Evolutionary conservation across 768 basidiomycete species (phyloP).

Genomic region (Royoungia palumana): DNA sequence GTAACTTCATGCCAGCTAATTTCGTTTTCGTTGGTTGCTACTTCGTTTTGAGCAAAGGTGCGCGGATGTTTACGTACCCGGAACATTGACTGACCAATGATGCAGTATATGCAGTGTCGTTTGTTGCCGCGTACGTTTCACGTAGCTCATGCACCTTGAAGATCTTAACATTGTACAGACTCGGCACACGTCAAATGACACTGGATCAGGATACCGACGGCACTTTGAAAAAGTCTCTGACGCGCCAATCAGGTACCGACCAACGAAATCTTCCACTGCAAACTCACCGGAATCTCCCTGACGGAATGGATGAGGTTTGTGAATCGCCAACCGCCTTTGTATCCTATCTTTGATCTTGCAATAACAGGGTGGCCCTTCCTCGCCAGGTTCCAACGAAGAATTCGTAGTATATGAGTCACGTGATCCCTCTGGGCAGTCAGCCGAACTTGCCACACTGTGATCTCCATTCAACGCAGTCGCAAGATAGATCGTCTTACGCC

Average conservation of each 20-base stretch:
- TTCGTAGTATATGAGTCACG: slow-evolving; percentile 3
- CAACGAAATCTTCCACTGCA: background rate
- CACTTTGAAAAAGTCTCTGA: slow-evolving; percentile 24
- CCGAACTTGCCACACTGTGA: too few species aligned
- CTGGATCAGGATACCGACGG: slow-evolving; percentile 55
- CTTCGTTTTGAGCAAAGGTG: slow-evolving; percentile 65
- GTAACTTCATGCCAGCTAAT: slow-evolving; percentile 50
- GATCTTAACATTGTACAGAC: slow-evolving; percentile 33
- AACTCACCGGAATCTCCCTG: background rate
- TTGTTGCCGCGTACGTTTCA: slow-evolving; percentile 56
- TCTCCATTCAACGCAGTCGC: background rate
- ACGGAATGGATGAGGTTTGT: slow-evolving; percentile 9
- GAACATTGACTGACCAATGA: slow-evolving; percentile 1
- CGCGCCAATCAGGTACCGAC: slow-evolving; percentile 26
- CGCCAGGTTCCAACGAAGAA: background rate
- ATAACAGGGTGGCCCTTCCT: background rate
- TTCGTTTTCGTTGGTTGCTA: slow-evolving; percentile 60
- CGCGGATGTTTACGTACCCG: slow-evolving; percentile 21
- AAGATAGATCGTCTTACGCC: slow-evolving; percentile 5
- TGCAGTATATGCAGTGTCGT: slow-evolving; percentile 62
- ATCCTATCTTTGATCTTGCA: background rate
- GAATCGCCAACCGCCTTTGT: background rate
- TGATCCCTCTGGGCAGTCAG: background rate
- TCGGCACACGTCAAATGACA: slow-evolving; percentile 57
- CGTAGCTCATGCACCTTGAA: background rate